Conservation (phyloP, 2,329 filamentous ascomycete genomes). For the Colletotrichum tabaci region DNA sequence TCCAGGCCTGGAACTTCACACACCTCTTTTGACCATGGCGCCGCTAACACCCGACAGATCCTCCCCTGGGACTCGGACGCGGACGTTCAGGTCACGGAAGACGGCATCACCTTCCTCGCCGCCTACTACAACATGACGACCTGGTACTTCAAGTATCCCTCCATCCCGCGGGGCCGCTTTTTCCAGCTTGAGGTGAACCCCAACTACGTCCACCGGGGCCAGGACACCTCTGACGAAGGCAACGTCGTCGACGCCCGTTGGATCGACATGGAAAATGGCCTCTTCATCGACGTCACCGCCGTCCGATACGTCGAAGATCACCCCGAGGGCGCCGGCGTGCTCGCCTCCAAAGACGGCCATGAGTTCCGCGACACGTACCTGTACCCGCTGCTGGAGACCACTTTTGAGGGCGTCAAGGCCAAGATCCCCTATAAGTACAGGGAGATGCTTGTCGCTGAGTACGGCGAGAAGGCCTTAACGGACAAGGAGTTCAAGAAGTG, state of each 20-base stretch:
- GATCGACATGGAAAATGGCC: slow-evolving; percentile 62
- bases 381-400: slow-evolving; percentile 78
- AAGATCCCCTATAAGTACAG: slow-evolving; percentile 77
- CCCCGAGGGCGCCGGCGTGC: slow-evolving; percentile 58
- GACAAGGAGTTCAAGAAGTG: slow-evolving; percentile 68
- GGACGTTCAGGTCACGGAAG: slow-evolving; percentile 79
- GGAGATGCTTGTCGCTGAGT: slow-evolving; percentile 72
- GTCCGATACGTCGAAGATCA: slow-evolving; percentile 64
- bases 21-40: background rate
- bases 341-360: slow-evolving; percentile 67
- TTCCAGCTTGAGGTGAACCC: slow-evolving; percentile 68
- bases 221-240: slow-evolving; percentile 47
- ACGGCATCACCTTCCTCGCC: slow-evolving; percentile 76
- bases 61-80: slow-evolving; percentile 86
- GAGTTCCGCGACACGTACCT: slow-evolving; percentile 71
- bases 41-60: slow-evolving; percentile 60
- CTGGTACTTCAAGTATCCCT: slow-evolving; percentile 59
- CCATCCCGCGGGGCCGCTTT: slow-evolving; percentile 55
- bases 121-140: slow-evolving; percentile 75
- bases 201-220: slow-evolving; percentile 52
- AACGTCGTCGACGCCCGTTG: slow-evolving; percentile 66
- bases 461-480: slow-evolving; percentile 65
- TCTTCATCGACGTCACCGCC: slow-evolving; percentile 68
- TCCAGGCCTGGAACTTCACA: background rate
- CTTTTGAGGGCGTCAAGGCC: slow-evolving; percentile 76